These are phyloP conservation scores for Aspergillus neotritici DNA, from an alignment of 2,329 filamentous ascomycete species.

Conservation along the genomic window DNA sequence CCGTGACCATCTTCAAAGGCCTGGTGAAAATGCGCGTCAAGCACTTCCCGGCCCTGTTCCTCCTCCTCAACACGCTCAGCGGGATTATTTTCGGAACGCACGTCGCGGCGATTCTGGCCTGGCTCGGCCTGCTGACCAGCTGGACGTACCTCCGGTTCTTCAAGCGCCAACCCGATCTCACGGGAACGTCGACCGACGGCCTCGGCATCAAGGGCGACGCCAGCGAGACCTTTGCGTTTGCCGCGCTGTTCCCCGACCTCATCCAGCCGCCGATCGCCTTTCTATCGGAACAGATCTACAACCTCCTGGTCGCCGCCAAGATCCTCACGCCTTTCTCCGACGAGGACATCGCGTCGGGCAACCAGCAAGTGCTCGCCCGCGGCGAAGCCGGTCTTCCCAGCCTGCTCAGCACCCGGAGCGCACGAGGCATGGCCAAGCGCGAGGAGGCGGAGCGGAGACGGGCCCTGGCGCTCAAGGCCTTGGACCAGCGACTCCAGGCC, in stretches of 20 bases:
- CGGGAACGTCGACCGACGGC: slow-evolving; percentile 50
- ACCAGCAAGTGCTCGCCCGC: slow-evolving; percentile 62
- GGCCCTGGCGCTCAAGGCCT: slow-evolving; percentile 79
- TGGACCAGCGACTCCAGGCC: slow-evolving; percentile 88
- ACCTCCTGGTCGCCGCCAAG: slow-evolving; percentile 65
- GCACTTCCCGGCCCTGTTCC: slow-evolving; percentile 71
- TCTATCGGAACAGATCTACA: slow-evolving; percentile 70
- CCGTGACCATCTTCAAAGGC: slow-evolving; percentile 86
- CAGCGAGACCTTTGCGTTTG: slow-evolving; percentile 92
- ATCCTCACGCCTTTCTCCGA: slow-evolving; percentile 81
- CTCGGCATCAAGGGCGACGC: slow-evolving; percentile 74
- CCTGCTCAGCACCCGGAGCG: slow-evolving; percentile 49
- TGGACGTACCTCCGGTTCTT: slow-evolving; percentile 98
- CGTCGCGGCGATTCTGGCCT: slow-evolving; percentile 71
- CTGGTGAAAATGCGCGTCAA: slow-evolving; percentile 83
- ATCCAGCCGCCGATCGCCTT: slow-evolving; percentile 71
- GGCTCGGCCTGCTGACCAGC: slow-evolving; percentile 76
- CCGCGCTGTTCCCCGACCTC: slow-evolving; percentile 87
- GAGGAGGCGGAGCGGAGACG: slow-evolving; percentile 88
- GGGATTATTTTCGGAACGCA: slow-evolving; percentile 61
- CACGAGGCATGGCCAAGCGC: slow-evolving; percentile 59
- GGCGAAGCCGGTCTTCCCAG: slow-evolving; percentile 57
- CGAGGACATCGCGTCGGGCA: slow-evolving; percentile 69
- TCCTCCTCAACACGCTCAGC: slow-evolving; percentile 63
- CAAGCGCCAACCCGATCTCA: slow-evolving; percentile 58